Base-by-base conservation (phyloP, 257 asterid genomes). In the Scutellaria barbata region DNA sequence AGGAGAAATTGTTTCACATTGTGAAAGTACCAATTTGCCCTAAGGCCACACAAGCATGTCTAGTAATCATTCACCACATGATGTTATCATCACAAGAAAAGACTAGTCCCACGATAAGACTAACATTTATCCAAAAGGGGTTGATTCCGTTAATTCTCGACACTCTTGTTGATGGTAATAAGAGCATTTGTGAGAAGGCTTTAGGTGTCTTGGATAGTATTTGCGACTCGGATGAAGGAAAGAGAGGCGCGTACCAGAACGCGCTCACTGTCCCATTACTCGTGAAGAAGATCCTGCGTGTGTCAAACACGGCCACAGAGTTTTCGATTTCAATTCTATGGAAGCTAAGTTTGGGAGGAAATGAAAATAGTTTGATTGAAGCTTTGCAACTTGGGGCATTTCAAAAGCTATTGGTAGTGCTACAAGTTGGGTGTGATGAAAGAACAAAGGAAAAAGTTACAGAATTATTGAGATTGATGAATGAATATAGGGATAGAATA, bases 401-500 rank as follows among this genome's bases (percentile, higher is more conserved):
- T 43, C 95, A 87, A 68, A 92, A 92, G 83, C 77, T 92, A 4
- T 42, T 92, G 82, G 87, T 92, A 54, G 88, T 87, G 55, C 68
- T 92, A 8, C 97, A 92, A 57, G 81, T 89, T 45, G 97, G 96
- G 0, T 80, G 89, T 69, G 83, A 57, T 33, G 84, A 73, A n/a
- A 47, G 47, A 52, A 81, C 35, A 30, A 30, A 30, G 35, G 4
- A 30, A 30, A 30, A 30, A 30, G 35, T 30, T 4, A 30, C 35
- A 84, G 90, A 87, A 46, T 70, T 92, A 39, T 67, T 92, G 77
- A 89, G 84, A 61, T 2, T 81, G 81, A 86, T 92, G 96, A 87
- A 87, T 78, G 39, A 58, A 68, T 85, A 63, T 72, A 82, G 81
- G 50, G 77, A 79, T 47, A 76, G 76, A 73, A 17, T 88, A 4